phyloP scores from a whole-genome alignment of 2,329 filamentous ascomycete species.

The Fusarium aywerte region DNA sequence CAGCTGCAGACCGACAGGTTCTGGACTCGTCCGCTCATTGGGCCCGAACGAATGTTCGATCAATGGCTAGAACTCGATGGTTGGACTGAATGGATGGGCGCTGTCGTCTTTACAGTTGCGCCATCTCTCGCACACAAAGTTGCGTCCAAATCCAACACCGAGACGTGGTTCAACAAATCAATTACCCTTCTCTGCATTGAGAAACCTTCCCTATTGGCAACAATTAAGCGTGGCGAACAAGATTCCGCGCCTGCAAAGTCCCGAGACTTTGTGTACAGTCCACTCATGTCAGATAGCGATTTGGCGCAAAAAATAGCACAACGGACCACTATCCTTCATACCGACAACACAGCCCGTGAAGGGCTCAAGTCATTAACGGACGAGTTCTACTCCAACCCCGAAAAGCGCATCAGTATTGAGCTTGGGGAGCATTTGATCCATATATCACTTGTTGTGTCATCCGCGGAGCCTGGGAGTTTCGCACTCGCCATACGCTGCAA shows the following conservation, averaged over 20 bases:
- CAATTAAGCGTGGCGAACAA: background rate
- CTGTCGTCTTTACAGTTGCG: background rate
- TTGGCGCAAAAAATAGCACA: background rate
- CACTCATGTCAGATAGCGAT: background rate
- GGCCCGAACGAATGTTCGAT: slow-evolving; percentile 7
- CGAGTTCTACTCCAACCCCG: background rate
- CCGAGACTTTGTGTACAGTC: slow-evolving; percentile 2
- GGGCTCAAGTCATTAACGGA: slow-evolving; percentile 5
- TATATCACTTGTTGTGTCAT: background rate
- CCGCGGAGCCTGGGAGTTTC: background rate
- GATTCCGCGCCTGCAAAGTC: background rate
- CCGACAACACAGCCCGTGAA: background rate
- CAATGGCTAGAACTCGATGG: slow-evolving; percentile 9
- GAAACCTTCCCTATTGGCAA: background rate
- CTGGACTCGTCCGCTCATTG: background rate
- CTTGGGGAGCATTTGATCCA: background rate
- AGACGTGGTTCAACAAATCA: background rate
- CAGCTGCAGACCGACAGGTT: background rate
- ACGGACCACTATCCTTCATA: background rate
- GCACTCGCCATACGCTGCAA: slow-evolving; percentile 3
- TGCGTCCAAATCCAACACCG: background rate
- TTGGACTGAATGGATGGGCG: background rate
- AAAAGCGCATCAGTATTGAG: slow-evolving; percentile 5
- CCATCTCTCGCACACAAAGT: background rate
- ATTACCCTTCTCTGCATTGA: background rate